Conservation (phyloP, 176 grass and related monocot genomes). For the Chloris gayana region DNA sequence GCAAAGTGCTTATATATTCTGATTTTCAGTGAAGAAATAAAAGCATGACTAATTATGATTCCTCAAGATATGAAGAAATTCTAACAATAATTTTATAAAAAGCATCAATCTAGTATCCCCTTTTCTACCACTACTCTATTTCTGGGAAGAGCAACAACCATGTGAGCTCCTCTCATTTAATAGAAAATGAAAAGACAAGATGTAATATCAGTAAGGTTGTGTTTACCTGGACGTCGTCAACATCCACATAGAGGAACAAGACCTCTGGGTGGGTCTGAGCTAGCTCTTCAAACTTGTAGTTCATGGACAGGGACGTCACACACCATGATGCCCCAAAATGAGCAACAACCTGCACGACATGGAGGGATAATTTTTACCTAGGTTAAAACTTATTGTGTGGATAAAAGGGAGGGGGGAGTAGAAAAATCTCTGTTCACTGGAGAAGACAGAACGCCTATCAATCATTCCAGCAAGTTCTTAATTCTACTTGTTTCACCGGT, state of each 20-base stretch:
- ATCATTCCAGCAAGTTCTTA: neutral
- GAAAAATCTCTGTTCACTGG: neutral
- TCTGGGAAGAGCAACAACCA: neutral
- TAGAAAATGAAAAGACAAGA: neutral
- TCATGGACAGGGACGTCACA: constrained; percentile 92
- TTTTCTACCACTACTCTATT: neutral
- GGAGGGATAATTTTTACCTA: neutral
- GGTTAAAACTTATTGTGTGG: neutral
- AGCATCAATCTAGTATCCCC: neutral
- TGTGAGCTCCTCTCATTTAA: neutral
- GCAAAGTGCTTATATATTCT: neutral
- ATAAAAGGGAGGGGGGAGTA: too few species aligned
- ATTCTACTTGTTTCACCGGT: neutral
- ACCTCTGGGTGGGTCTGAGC: constrained; percentile 66
- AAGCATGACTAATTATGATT: neutral
- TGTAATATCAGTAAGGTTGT: neutral
- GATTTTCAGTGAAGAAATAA: neutral
- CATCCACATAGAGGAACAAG: constrained; percentile 83
- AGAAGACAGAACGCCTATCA: neutral
- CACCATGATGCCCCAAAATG: constrained; percentile 97
- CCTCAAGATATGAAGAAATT: neutral
- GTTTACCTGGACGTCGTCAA: constrained; percentile 84
- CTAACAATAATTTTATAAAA: neutral
- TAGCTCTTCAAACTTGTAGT: constrained; percentile 88
- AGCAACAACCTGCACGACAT: constrained; percentile 57